Percentiles rank a stretch among this genome's conserved stretches.
phyloP scores from a whole-genome alignment of 257 asterid species.

The Thymus quinquecostatus region DNA sequence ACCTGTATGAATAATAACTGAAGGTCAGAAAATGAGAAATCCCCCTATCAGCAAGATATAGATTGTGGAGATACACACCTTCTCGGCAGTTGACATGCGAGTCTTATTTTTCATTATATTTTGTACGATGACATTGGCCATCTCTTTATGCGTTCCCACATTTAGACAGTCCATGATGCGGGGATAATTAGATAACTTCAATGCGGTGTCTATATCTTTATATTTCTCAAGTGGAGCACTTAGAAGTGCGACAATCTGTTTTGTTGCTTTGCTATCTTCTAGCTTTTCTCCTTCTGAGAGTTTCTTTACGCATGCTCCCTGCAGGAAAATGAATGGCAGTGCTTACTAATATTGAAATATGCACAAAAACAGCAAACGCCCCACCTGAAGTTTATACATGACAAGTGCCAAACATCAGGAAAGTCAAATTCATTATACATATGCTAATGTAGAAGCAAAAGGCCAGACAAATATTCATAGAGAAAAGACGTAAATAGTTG shows the following conservation, averaged over 20 bases:
- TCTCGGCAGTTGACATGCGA: conserved; percentile 80
- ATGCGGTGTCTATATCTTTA: conserved; percentile 90
- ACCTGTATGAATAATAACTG: conserved; percentile 59
- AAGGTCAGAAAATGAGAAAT: conserved; percentile 37
- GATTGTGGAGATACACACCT: conserved; percentile 51
- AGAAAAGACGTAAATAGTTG: conserved; percentile 5
- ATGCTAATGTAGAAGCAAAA: background rate
- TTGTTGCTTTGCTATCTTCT: conserved; percentile 82
- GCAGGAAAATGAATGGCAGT: conserved; percentile 34
- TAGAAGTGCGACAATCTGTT: conserved; percentile 88
- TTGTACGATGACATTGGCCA: conserved; percentile 90
- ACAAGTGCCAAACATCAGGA: background rate
- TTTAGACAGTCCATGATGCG: conserved; percentile 84
- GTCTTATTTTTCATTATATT: conserved; percentile 81
- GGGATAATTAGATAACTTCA: conserved; percentile 91
- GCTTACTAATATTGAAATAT: conserved; percentile 19
- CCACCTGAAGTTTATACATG: background rate
- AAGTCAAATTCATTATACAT: background rate
- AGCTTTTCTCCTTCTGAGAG: conserved; percentile 89
- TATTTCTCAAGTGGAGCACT: conserved; percentile 98
- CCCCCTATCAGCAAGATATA: conserved; percentile 21
- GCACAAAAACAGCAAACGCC: conserved; percentile 12
- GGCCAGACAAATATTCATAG: background rate
- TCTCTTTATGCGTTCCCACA: conserved; percentile 81
- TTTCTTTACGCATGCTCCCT: conserved; percentile 90